Conservation (phyloP, 805 yeast species). For the Wickerhamomyces hampshirensis region DNA sequence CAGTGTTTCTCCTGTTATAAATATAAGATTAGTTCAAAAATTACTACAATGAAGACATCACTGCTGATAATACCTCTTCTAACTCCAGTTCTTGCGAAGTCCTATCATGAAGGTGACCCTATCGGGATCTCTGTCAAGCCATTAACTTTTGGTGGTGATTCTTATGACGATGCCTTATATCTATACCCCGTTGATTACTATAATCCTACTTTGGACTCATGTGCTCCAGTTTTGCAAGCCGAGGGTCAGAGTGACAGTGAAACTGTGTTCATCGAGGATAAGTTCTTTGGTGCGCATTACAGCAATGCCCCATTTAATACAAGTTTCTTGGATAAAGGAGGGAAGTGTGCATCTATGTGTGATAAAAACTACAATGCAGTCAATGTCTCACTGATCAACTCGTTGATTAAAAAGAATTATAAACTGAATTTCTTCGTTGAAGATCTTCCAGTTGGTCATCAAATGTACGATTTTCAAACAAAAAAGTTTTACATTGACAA, state of each 20-base stretch:
- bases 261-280: conserved; percentile 6
- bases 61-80: background rate
- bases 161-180: conserved; percentile 20
- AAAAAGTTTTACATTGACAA: conserved; percentile 23
- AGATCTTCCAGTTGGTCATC: conserved; percentile 28
- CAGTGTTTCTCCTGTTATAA: too few relatives aligned
- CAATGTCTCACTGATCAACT: conserved; percentile 24
- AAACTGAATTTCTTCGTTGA: conserved; percentile 26
- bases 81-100: conserved; percentile 1
- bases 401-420: conserved; percentile 26
- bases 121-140: conserved; percentile 20
- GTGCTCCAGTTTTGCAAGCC: conserved; percentile 13
- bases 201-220: conserved; percentile 18
- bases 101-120: conserved; percentile 16
- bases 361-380: conserved; percentile 16
- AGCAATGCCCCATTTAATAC: conserved; percentile 20
- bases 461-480: conserved; percentile 24
- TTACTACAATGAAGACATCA: background rate
- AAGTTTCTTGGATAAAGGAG: conserved; percentile 8
- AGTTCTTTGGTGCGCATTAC: conserved; percentile 15
- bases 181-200: conserved; percentile 24
- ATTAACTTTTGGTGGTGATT: conserved; percentile 24
- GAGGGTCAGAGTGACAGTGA: background rate
- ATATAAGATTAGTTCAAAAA: too few relatives aligned
- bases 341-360: conserved; percentile 15